Conservation (phyloP, 2,329 filamentous ascomycete species). For the Beauveria varroae region DNA sequence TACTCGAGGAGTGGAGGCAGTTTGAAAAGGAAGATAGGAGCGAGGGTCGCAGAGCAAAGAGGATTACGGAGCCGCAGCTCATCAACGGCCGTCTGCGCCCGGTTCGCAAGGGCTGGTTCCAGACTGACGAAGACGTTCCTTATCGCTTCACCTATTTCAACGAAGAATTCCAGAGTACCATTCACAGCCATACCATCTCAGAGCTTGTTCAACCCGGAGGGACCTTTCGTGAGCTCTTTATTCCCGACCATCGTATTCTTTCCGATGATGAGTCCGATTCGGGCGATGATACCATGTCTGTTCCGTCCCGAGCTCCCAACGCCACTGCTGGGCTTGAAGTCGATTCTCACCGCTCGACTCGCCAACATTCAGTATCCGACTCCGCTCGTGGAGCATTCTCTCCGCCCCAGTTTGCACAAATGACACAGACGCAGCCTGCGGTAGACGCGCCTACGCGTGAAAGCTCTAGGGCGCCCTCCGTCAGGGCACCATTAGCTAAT, state of each 20-base stretch:
- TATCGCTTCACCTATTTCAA: slow-evolving; percentile 99
- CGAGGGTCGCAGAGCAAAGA: slow-evolving; percentile 77
- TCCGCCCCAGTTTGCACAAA: slow-evolving; percentile 14
- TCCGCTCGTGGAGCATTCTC: slow-evolving; percentile 22
- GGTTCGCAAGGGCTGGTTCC: slow-evolving; percentile 73
- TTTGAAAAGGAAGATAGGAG: slow-evolving; percentile 80
- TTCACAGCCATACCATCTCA: slow-evolving; percentile 91
- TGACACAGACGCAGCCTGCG: background rate
- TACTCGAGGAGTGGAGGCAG: slow-evolving; percentile 81
- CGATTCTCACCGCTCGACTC: slow-evolving; percentile 36
- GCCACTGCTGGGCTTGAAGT: slow-evolving; percentile 23
- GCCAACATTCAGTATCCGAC: slow-evolving; percentile 36
- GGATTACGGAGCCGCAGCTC: slow-evolving; percentile 87
- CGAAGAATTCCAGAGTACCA: slow-evolving; percentile 90
- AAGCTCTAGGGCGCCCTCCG: slow-evolving; percentile 30
- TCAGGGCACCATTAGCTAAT: slow-evolving; percentile 38
- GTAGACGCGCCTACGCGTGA: slow-evolving; percentile 24
- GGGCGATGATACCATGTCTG: slow-evolving; percentile 31
- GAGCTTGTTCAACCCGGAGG: slow-evolving; percentile 81
- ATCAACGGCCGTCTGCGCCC: slow-evolving; percentile 84
- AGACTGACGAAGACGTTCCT: slow-evolving; percentile 79
- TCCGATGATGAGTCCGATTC: slow-evolving; percentile 67
- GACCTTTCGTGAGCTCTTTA: slow-evolving; percentile 80
- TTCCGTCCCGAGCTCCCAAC: slow-evolving; percentile 19
- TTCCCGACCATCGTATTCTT: slow-evolving; percentile 73